Evolutionary conservation across 306 rosid genomes (phyloP), one percentile per base, ranked within the genome.

Genomic region (Amphicarpaea edgeworthii): DNA sequence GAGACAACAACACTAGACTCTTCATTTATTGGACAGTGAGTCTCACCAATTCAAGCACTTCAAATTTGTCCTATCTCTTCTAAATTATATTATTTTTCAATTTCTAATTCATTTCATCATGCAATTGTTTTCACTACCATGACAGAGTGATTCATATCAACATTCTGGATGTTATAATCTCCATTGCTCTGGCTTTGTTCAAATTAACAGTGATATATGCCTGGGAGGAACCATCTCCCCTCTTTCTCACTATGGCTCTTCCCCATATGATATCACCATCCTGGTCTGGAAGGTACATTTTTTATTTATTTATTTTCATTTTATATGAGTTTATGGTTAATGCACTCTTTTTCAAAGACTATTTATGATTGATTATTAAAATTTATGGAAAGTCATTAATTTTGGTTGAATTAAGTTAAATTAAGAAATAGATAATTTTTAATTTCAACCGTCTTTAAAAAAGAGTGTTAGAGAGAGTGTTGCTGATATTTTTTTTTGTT

Each of bases 261-360:
- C 82, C 66, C 91, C 85, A 83, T 88, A 75, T 85, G 91, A 88
- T 72, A 85, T 88, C 42, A 80, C 71, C 80, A 73, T 88, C 46
- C 76, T 88, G 45, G 81, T 88, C 45, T 88, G 89, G 89, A 88
- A 88, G 91, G 91, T 87, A 59, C n/a, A n/a, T n/a, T n/a, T n/a
- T n/a, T n/a, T n/a, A n/a, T n/a, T n/a, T 28, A 28, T 28, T 28
- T 50, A 10, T 37, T 41, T 34, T 64, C 16, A 15, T 79, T 70
- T 47, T 19, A 41, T 60, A 28, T 49, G 77, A 54, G n/a, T n/a
- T n/a, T n/a, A n/a, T n/a, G n/a, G n/a, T n/a, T n/a, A n/a, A 24
- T 24, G 28, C 28, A 24, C n/a, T n/a, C n/a, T n/a, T n/a, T n/a
- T n/a, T n/a, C n/a, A n/a, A n/a, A 30, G n/a, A n/a, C n/a, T n/a